Conservation (phyloP, 495 filamentous ascomycete species). For the Xylaria castorea region DNA sequence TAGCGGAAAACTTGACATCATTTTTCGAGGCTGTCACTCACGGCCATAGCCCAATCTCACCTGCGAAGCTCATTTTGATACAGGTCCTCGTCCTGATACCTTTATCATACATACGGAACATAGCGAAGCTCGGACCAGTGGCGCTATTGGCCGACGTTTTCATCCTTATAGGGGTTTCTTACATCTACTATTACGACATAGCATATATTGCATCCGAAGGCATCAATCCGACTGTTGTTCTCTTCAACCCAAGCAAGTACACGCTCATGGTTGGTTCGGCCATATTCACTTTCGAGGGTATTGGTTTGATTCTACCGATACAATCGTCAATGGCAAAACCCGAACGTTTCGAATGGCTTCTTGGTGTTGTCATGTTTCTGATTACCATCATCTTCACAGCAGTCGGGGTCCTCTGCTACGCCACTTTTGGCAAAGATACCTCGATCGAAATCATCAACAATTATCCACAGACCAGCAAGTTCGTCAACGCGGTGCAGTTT, state of each 20-base stretch:
- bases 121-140: constrained; percentile 66
- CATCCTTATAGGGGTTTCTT: constrained; percentile 67
- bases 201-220: constrained; percentile 53
- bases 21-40: constrained; percentile 62
- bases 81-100: constrained; percentile 65
- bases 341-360: constrained; percentile 62
- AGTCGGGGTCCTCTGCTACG: constrained; percentile 69
- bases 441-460: constrained; percentile 69
- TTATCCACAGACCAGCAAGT: constrained; percentile 64
- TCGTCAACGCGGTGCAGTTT: constrained; percentile 71
- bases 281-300: constrained; percentile 74
- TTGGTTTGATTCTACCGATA: constrained; percentile 70
- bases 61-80: constrained; percentile 57
- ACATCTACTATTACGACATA: constrained; percentile 70
- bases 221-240: constrained; percentile 55
- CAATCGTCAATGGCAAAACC: constrained; percentile 68
- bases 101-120: constrained; percentile 67
- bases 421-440: constrained; percentile 64
- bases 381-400: constrained; percentile 69
- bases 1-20: constrained; percentile 65
- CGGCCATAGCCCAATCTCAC: constrained; percentile 48
- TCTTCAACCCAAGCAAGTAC: constrained; percentile 67
- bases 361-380: constrained; percentile 65
- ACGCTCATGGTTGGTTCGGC: constrained; percentile 68
- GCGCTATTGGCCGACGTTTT: constrained; percentile 67